These are phyloP conservation scores for Nemania sp. DNA, from an alignment of 2,329 filamentous ascomycete genomes.

Conservation along the genomic window DNA sequence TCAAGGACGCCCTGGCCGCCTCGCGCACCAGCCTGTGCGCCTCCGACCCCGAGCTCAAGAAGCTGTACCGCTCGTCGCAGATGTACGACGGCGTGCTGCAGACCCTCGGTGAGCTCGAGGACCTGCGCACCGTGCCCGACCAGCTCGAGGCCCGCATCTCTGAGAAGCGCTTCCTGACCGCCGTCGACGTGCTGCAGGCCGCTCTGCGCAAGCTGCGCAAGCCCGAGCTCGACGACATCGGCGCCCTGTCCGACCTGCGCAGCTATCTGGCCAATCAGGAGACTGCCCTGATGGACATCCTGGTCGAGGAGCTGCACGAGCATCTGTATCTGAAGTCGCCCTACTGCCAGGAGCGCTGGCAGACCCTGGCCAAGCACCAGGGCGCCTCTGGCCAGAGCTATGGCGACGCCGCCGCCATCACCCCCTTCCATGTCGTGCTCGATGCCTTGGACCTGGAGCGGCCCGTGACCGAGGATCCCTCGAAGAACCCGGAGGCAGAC, in stretches of 20 bases:
- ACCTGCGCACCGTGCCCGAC: conserved; percentile 85
- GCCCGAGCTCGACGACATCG: conserved; percentile 89
- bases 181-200: conserved; percentile 88
- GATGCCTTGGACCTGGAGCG: conserved; percentile 64
- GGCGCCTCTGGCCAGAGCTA: conserved; percentile 55
- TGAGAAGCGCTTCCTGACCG: conserved; percentile 91
- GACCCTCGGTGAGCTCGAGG: conserved; percentile 80
- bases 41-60: conserved; percentile 88
- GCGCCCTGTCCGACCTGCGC: conserved; percentile 81
- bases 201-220: conserved; percentile 81
- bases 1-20: conserved; percentile 81
- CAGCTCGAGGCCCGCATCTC: conserved; percentile 93
- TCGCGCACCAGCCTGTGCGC: conserved; percentile 81
- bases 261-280: conserved; percentile 93
- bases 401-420: conserved; percentile 48
- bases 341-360: conserved; percentile 96
- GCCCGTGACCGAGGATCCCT: conserved; percentile 78
- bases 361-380: conserved; percentile 72
- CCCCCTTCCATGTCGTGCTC: conserved; percentile 62
- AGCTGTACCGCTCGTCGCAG: conserved; percentile 83
- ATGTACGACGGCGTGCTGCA: conserved; percentile 89
- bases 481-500: conserved; percentile 91
- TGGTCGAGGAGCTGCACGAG: conserved; percentile 96
- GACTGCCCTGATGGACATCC: conserved; percentile 84
- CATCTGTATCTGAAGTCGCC: conserved; percentile 97